phyloP scores from a whole-genome alignment of 192 early-diverging fungal species.

The Backusella psychrophila region DNA sequence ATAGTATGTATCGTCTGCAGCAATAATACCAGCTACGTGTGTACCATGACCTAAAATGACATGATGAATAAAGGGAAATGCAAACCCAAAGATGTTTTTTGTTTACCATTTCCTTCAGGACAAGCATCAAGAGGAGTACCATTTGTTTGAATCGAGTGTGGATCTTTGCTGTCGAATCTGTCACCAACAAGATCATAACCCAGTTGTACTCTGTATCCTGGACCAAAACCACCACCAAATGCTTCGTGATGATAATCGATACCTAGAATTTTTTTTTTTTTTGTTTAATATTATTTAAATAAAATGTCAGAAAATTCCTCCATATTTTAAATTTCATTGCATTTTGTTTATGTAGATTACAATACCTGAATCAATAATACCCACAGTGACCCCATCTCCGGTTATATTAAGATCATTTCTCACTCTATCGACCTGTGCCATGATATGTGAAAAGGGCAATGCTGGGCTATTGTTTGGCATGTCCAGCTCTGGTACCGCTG shows the following conservation, averaged over 20 bases:
- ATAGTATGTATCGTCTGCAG: conserved; percentile 40
- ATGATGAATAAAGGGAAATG: not conserved
- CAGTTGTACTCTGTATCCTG: conserved; percentile 51
- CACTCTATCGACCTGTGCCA: conserved; percentile 50
- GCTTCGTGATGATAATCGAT: conserved; percentile 67
- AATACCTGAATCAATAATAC: conserved; percentile 64
- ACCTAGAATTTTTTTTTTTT: conserved; percentile 4
- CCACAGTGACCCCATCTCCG: conserved; percentile 65
- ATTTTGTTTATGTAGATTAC: not conserved
- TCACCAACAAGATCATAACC: conserved; percentile 71
- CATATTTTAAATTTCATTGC: not conserved
- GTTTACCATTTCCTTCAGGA: conserved; percentile 16
- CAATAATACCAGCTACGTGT: conserved; percentile 64
- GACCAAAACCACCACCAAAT: conserved; percentile 64
- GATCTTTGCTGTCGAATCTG: conserved; percentile 25
- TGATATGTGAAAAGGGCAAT: conserved; percentile 39
- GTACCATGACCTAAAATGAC: conserved; percentile 58
- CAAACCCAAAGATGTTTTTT: too few relatives aligned
- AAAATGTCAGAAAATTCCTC: not conserved
- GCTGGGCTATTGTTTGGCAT: not conserved
- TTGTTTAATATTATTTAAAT: not conserved
- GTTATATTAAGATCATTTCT: conserved; percentile 46
- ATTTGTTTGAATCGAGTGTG: conserved; percentile 17
- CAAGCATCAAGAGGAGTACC: conserved; percentile 53
- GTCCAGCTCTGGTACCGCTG: not conserved